A percentile compares a stretch with the other conserved stretches of the same genome.
phyloP scores from a whole-genome alignment of 2,329 filamentous ascomycete genomes.

The Fusarium duplospermum region DNA sequence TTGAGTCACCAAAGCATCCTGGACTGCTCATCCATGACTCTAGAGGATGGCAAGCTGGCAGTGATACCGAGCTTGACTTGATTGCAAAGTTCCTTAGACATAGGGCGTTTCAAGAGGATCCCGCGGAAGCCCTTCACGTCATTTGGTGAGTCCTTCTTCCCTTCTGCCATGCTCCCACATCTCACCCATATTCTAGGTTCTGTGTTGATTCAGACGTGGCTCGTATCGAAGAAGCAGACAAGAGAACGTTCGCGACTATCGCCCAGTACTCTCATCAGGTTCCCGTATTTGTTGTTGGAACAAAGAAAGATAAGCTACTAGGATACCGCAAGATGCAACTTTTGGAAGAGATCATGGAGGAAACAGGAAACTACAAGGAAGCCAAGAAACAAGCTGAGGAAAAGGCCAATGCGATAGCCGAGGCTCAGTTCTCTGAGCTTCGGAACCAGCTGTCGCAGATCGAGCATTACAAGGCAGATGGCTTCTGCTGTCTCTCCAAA shows the following conservation, averaged over 20 bases:
- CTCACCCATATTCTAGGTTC: slow-evolving; percentile 27
- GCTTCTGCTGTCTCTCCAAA: slow-evolving; percentile 42
- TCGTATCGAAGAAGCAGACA: slow-evolving; percentile 43
- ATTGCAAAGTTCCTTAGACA: slow-evolving; percentile 43
- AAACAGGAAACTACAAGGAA: slow-evolving; percentile 40
- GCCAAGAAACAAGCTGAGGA: slow-evolving; percentile 38
- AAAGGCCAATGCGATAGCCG: slow-evolving; percentile 36
- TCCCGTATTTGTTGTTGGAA: slow-evolving; percentile 41
- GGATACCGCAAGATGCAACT: slow-evolving; percentile 33
- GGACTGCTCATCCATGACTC: slow-evolving; percentile 42
- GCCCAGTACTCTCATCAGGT: slow-evolving; percentile 42
- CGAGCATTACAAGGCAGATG: slow-evolving; percentile 44
- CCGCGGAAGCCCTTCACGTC: slow-evolving; percentile 39
- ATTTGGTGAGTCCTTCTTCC: slow-evolving; percentile 16
- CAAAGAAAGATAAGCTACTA: slow-evolving; percentile 43
- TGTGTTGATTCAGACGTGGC: slow-evolving; percentile 42
- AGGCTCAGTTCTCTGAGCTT: slow-evolving; percentile 37
- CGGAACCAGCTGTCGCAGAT: slow-evolving; percentile 40
- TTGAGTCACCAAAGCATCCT: slow-evolving; percentile 41
- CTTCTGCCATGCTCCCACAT: accelerated
- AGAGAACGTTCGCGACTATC: slow-evolving; percentile 41
- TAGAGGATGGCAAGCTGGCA: slow-evolving; percentile 42
- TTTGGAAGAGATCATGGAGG: slow-evolving; percentile 42
- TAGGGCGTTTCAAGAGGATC: slow-evolving; percentile 41
- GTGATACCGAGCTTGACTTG: slow-evolving; percentile 38